phyloP scores from a whole-genome alignment of 805 yeast genomes.

The Alloascoidea africana region DNA sequence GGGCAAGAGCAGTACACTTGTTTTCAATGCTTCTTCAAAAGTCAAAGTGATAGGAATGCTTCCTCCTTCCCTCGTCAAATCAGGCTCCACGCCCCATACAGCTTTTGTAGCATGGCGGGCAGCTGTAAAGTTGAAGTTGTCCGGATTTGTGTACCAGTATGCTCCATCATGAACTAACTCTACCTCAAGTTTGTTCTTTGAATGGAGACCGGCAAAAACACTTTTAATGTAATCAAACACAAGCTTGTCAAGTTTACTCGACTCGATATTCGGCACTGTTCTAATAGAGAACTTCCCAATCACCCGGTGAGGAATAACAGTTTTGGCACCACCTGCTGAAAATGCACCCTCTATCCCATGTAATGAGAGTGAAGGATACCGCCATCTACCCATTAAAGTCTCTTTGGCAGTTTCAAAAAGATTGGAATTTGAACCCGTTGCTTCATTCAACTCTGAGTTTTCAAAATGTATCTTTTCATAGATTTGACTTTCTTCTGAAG shows the following conservation, averaged over 20 bases:
- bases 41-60: constrained; percentile 94
- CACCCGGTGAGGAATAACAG: constrained; percentile 93
- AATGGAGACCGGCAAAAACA: constrained; percentile 48
- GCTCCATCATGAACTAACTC: constrained; percentile 88
- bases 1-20: constrained; percentile 80
- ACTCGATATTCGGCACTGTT: constrained; percentile 90
- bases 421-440: constrained; percentile 79
- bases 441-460: constrained; percentile 70
- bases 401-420: constrained; percentile 65
- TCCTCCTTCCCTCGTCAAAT: constrained; percentile 97
- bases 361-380: constrained; percentile 88
- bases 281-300: constrained; percentile 90
- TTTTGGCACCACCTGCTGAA: constrained; percentile 88
- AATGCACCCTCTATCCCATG: constrained; percentile 98
- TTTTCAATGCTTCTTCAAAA: constrained; percentile 75
- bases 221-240: constrained; percentile 59
- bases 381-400: constrained; percentile 96
- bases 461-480: constrained; percentile 82
- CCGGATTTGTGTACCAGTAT: constrained; percentile 94
- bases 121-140: constrained; percentile 83
- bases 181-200: constrained; percentile 61
- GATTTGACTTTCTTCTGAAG: constrained; percentile 59
- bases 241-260: constrained; percentile 59
- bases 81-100: constrained; percentile 93
- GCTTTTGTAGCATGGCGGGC: constrained; percentile 88